Evolutionary conservation across 305 asterid genomes (phyloP), one percentile per base, ranked within the genome.

Genomic region (Fraxinus paxiana): DNA sequence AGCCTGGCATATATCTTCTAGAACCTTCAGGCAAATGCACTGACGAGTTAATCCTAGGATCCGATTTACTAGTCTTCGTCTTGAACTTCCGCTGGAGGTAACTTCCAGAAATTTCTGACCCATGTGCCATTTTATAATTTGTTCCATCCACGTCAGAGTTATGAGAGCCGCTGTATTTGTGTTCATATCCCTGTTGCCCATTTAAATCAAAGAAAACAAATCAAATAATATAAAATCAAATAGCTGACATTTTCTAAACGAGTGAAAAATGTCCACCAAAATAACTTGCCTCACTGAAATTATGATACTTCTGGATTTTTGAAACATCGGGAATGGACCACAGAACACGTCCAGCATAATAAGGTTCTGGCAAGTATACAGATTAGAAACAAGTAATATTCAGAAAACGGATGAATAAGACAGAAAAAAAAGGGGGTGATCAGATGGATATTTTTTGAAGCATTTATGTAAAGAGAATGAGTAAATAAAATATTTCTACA

Each of bases 1-100:
- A 33, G 77, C 81, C 88, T 18, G 82, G 82, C 15, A 76, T 46
- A 41, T 83, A 85, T 83, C 88, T 83, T 24, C 75, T 81, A 67
- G 91, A 80, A 82, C 84, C 90, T 83, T 88, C 93, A 17, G 83
- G 86, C 75, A 86, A 81, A 82, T 91, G 89, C 22, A 82, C 75
- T 1, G 88, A 78, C 77, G 91, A 85, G 81, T 85, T 82, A 28
- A 83, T 90, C 77, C 92, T 74, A 0, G 85, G 87, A 85, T 73
- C 77, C 77, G 86, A 43, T 78, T 78, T 26, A 67, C 89, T 77
- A 70, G 87, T 79, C 81, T 81, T 85, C 77, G 22, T 85, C 80
- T 82, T 86, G 73, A 76, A 81, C 72, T 87, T 90, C 18, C 80
- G 87, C 85, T 76, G 87, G 48, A 78, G 83, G 85, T 63, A 80